A percentile compares a stretch with the other conserved stretches of the same genome.
Evolutionary conservation across 2,329 filamentous ascomycete genomes (phyloP).

Genomic region (Fusarium torulosum): DNA sequence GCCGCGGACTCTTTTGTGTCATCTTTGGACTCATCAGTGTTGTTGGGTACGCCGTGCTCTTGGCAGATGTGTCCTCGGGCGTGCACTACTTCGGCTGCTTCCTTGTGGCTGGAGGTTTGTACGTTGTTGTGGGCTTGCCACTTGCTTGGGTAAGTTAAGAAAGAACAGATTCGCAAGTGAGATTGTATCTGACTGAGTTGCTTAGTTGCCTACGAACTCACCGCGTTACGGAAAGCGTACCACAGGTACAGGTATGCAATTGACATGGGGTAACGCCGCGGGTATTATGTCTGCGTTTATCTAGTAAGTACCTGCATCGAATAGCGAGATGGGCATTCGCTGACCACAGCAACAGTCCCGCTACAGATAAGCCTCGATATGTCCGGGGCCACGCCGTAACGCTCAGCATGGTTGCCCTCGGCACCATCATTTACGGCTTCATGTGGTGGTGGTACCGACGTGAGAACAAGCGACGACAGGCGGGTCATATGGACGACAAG

Average conservation of each 20-base stretch:
- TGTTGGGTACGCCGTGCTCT: slow-evolving; percentile 75
- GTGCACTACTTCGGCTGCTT: slow-evolving; percentile 82
- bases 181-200: slow-evolving; percentile 5
- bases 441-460: slow-evolving; percentile 66
- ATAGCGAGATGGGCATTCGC: neutral
- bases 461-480: slow-evolving; percentile 61
- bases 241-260: slow-evolving; percentile 76
- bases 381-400: slow-evolving; percentile 72
- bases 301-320: slow-evolving; percentile 52
- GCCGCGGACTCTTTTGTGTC: slow-evolving; percentile 73
- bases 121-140: slow-evolving; percentile 68
- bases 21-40: slow-evolving; percentile 73
- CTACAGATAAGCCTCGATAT: slow-evolving; percentile 67
- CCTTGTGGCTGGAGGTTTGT: slow-evolving; percentile 79
- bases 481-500: slow-evolving; percentile 54
- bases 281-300: slow-evolving; percentile 82
- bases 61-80: slow-evolving; percentile 69
- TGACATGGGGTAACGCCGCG: slow-evolving; percentile 76
- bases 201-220: slow-evolving; percentile 70
- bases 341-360: slow-evolving; percentile 54
- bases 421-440: slow-evolving; percentile 64
- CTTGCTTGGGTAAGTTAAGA: slow-evolving; percentile 62
- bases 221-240: slow-evolving; percentile 83
- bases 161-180: neutral
- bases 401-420: slow-evolving; percentile 68